These are phyloP conservation scores for Notholithocarpus densiflorus DNA, from an alignment of 306 rosid species.

Conservation along the genomic window DNA sequence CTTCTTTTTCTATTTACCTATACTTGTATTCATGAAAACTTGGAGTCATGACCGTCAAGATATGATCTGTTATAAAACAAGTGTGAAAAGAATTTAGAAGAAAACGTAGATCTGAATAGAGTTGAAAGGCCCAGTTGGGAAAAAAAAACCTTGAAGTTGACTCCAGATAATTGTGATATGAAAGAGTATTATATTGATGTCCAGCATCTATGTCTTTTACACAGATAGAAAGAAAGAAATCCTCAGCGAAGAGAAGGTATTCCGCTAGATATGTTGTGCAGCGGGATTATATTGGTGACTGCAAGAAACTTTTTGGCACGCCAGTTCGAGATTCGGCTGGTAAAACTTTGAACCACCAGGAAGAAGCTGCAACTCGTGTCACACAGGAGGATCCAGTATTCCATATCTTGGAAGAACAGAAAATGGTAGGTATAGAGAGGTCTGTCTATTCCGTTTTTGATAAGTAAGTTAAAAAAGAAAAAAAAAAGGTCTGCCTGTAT, in stretches of 20 bases:
- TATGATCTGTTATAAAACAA: not conserved
- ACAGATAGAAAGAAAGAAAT: conserved; percentile 36
- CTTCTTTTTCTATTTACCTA: not conserved
- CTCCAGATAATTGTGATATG: not conserved
- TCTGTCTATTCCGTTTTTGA: conserved; percentile 3
- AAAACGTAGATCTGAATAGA: not conserved
- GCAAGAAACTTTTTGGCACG: conserved; percentile 43
- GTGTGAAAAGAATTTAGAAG: not conserved
- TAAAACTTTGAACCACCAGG: conserved; percentile 23
- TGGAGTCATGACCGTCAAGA: not conserved
- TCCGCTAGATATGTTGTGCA: conserved; percentile 45
- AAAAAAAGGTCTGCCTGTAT: not conserved
- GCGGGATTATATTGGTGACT: conserved; percentile 41
- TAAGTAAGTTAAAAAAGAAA: too few species aligned
- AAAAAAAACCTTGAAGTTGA: conserved; percentile 2
- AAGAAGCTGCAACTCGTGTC: conserved; percentile 22
- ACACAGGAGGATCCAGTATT: conserved; percentile 27
- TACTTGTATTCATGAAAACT: not conserved
- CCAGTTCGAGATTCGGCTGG: conserved; percentile 22
- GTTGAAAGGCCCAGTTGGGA: conserved; percentile 5
- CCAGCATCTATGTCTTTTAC: conserved; percentile 3
- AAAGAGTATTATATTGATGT: not conserved
- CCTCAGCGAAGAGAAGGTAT: conserved; percentile 39
- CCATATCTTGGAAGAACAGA: conserved; percentile 25
- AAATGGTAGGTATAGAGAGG: conserved; percentile 21